These are phyloP conservation scores for Gastrodia elata DNA, from an alignment of 106 monocot genomes.

Conservation along the genomic window DNA sequence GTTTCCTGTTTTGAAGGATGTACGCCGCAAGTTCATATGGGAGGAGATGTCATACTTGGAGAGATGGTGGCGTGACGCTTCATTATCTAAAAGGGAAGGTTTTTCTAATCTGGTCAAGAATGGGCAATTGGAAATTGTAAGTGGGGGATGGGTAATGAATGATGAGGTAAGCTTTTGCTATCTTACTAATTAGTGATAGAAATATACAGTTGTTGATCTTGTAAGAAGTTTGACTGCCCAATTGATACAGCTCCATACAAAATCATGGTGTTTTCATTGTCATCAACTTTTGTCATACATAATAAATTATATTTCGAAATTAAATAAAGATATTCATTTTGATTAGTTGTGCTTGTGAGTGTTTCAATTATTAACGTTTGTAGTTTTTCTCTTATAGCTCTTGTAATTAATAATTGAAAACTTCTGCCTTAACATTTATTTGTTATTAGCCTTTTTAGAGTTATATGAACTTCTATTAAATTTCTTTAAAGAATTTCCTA, in stretches of 20 bases:
- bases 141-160: slow-evolving; percentile 99
- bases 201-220: neutral
- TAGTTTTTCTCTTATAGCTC: neutral
- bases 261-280: too few species aligned
- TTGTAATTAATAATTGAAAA: neutral
- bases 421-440: too few species aligned
- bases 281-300: too few species aligned
- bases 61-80: slow-evolving; percentile 95
- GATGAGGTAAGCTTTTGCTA: slow-evolving; percentile 56
- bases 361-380: neutral
- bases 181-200: neutral
- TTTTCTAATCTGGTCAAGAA: slow-evolving; percentile 62
- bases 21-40: slow-evolving; percentile 87
- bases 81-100: slow-evolving; percentile 37
- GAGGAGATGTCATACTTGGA: slow-evolving; percentile 98
- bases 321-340: neutral
- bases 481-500: too few species aligned
- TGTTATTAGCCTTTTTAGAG: too few species aligned
- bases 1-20: slow-evolving; percentile 56
- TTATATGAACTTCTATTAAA: too few species aligned
- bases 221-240: too few species aligned
- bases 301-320: neutral
- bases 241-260: neutral
- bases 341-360: neutral
- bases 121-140: slow-evolving; percentile 92